Evolutionary conservation across 345 rosid species (phyloP), one percentile per base, ranked within the genome.

Genomic region (Linum tenue): DNA sequence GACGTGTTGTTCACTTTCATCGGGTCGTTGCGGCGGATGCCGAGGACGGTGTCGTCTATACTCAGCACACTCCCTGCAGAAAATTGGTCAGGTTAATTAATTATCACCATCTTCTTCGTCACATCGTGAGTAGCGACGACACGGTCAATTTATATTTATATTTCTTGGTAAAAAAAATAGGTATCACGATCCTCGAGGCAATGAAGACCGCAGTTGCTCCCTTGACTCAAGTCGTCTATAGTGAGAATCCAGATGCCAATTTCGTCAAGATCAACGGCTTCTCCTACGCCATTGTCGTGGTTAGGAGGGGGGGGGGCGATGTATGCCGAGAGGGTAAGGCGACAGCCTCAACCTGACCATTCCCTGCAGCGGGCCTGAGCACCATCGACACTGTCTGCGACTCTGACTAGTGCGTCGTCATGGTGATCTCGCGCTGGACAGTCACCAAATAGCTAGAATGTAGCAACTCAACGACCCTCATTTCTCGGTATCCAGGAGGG

Each of bases 41-140:
- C 31, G 31, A 39, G 62, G 7, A 35, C 62, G 36, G 39, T 59
- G 7, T 48, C 64, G 8, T 48, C 50, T 1, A 7, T 22, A 62
- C 64, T 39, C 64, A 62, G 36, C 48, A 62, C 22, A 41, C 64
- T 62, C 37, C 60, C 60, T 57, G 38, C 5, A 11, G 31, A 22
- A 22, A 22, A 22, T 22, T 22, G 31, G 31, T 7, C 59, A 56
- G 5, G 10, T 43, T 43, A 2, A 12, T 2, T 7, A 22, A 22
- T 22, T 22, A 22, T 22, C 31, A 22, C 31, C 31, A 22, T 56
- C 59, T 0, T 39, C 42, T 39, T 62, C 64, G 14, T 39, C 3
- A 62, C 42, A 36, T 62, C 64, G 15, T 48, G 50, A 39, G 50
- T 38, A 3, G 64, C 50, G 5, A 40, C 36, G 1, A 16, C 1